Conservation (phyloP, 2,329 filamentous ascomycete species). For the Neonectria punicea region DNA sequence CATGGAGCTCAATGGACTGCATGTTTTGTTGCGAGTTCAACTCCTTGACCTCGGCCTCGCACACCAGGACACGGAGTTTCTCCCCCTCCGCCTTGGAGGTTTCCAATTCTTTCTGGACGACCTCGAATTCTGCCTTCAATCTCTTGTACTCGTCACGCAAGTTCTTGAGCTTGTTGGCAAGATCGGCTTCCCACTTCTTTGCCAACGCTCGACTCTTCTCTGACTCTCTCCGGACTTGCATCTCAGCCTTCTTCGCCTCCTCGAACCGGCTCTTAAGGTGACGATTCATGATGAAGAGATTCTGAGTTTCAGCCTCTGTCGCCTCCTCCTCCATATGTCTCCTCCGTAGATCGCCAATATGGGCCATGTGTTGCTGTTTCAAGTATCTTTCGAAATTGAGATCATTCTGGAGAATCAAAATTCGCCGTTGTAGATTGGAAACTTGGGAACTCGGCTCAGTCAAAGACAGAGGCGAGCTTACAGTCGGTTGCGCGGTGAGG, state of each 20-base stretch:
- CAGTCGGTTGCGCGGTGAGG: slow-evolving; percentile 42
- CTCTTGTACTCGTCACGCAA: slow-evolving; percentile 77
- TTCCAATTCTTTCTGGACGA: slow-evolving; percentile 67
- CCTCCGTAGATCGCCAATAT: slow-evolving; percentile 81
- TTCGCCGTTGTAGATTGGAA: slow-evolving; percentile 74
- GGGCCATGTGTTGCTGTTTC: slow-evolving; percentile 83
- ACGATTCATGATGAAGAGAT: slow-evolving; percentile 80
- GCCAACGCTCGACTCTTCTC: slow-evolving; percentile 77
- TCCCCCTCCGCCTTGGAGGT: slow-evolving; percentile 69
- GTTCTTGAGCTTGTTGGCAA: slow-evolving; percentile 72
- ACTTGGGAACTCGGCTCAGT: slow-evolving; percentile 53
- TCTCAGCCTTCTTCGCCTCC: slow-evolving; percentile 76
- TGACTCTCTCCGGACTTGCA: slow-evolving; percentile 76
- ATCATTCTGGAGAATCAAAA: slow-evolving; percentile 82
- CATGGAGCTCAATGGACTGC: slow-evolving; percentile 69
- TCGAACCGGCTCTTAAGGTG: slow-evolving; percentile 77
- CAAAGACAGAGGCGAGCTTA: slow-evolving; percentile 44
- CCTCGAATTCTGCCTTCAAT: slow-evolving; percentile 67
- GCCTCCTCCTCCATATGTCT: slow-evolving; percentile 81
- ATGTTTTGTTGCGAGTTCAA: slow-evolving; percentile 71
- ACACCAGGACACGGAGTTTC: slow-evolving; percentile 72
- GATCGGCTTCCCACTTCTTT: slow-evolving; percentile 81
- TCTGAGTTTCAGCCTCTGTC: slow-evolving; percentile 84
- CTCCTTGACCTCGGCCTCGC: slow-evolving; percentile 76
- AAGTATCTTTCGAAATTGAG: slow-evolving; percentile 86